A percentile compares a stretch with the other conserved stretches of the same genome.
These are phyloP conservation scores for Debaryomyces maramus DNA, from an alignment of 805 yeast genomes.

Conservation along the genomic window DNA sequence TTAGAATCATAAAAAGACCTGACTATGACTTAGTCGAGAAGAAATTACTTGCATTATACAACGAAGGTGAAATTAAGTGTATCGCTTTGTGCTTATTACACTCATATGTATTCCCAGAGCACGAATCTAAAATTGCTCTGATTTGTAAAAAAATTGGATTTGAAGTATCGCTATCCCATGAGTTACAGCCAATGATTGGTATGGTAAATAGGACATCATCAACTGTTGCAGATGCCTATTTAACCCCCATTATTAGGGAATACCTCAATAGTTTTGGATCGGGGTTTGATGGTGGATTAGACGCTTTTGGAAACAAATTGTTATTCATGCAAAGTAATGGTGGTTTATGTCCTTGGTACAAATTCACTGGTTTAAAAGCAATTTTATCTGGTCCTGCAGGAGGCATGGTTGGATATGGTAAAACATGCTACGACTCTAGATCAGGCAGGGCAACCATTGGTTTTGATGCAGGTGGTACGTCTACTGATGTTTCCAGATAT, in stretches of 20 bases:
- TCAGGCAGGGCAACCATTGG: conserved; percentile 36
- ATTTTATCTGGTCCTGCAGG: conserved; percentile 97
- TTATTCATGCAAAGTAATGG: conserved; percentile 97
- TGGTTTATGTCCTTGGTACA: conserved; percentile 81
- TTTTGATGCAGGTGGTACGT: conserved; percentile 34
- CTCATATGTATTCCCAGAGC: conserved; percentile 41
- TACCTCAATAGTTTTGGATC: conserved; percentile 37
- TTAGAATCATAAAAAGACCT: conserved; percentile 33
- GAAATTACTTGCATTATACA: conserved; percentile 26
- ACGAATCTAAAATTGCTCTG: conserved; percentile 34
- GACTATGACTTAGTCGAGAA: conserved; percentile 22
- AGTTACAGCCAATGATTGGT: conserved; percentile 45
- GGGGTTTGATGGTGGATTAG: conserved; percentile 43
- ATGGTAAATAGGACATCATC: conserved; percentile 43
- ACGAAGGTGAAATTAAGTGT: conserved; percentile 23
- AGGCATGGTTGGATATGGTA: conserved; percentile 91
- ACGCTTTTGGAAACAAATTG: conserved; percentile 50
- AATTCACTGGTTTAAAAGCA: conserved; percentile 85
- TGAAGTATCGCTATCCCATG: conserved; percentile 39
- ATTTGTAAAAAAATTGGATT: conserved; percentile 40
- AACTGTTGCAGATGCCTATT: conserved; percentile 45
- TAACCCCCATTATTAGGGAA: conserved; percentile 38
- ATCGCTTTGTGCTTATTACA: conserved; percentile 42
- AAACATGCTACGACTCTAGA: conserved; percentile 62
- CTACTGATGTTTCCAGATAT: conserved; percentile 34